Base-by-base conservation (phyloP, 805 yeast species). In the Naumovozyma baii region DNA sequence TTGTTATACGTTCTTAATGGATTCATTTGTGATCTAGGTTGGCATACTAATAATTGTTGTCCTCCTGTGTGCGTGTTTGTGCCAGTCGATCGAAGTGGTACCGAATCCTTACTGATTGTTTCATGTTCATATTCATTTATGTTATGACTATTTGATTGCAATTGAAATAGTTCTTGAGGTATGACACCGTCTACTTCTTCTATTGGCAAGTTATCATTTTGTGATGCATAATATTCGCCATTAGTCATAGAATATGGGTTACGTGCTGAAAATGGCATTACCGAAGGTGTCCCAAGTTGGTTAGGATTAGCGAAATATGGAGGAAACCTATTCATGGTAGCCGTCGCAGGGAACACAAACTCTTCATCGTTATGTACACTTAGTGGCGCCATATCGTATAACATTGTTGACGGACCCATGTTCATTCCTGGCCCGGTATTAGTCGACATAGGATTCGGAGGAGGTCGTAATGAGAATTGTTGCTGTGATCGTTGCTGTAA, bases 191-290 rank as follows among this genome's bases (percentile, higher is more conserved):
- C 40, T 42, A 15, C 42, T 46, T 16, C 39, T 42, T 8, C 34
- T 39, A 17, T 37, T 43, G 8, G 34, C 43, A 2, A n/a, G n/a
- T n/a, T n/a, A n/a, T n/a, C n/a, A 22, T 29, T 9, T 29, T 12
- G 15, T 9, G 53, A 34, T 14, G 43, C 44, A 40, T 55, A 55
- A 33, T 42, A 49, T 29, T 54, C 54, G 15, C 50, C 48, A 38
- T 51, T 55, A 1, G 57, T 51, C 47, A 55, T 39, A 18, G 48
- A 46, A 19, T 44, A 50, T 26, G 55, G 43, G 7, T n/a, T 29
- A 14, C 15, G 13, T 22, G 31, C 31, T 8, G 31, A 29, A 5
- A 9, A 29, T 8, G 31, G 5, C 15, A 9, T n/a, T 5, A 13
- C 7, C 13, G 31, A 12, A 12, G 31, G 31, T 29, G 31, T 12